Conservation (phyloP, 768 basidiomycete species). For the Lactarius pseudohatsudake region DNA sequence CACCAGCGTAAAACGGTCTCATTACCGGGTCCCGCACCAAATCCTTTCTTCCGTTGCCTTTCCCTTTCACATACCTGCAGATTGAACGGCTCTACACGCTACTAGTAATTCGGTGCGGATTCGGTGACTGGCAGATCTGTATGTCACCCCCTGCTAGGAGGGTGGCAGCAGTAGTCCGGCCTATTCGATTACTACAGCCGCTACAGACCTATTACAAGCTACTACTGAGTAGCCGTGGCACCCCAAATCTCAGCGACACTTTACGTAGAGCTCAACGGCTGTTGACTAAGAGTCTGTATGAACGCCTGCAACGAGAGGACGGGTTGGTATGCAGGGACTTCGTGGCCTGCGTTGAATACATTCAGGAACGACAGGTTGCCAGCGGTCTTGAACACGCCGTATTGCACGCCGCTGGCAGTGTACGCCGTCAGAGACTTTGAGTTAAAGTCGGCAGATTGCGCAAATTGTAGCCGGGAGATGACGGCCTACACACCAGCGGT, state of each 20-base stretch:
- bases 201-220: background rate
- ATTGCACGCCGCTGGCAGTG: constrained; percentile 44
- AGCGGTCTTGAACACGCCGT: constrained; percentile 51
- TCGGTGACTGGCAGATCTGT: too few relatives aligned
- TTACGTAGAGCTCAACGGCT: constrained; percentile 21
- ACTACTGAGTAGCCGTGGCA: too few relatives aligned
- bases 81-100: too few relatives aligned
- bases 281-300: constrained; percentile 20
- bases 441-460: constrained; percentile 36
- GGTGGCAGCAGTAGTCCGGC: too few relatives aligned
- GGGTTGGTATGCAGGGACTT: constrained; percentile 25
- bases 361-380: constrained; percentile 48
- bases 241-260: background rate
- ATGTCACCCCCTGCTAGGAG: background rate
- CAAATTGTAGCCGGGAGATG: constrained; percentile 45
- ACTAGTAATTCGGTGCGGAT: too few relatives aligned
- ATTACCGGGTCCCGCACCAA: too few relatives aligned
- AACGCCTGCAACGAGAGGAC: constrained; percentile 22
- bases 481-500: constrained; percentile 48
- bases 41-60: too few relatives aligned
- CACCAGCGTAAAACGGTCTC: too few relatives aligned
- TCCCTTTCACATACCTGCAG: too few relatives aligned
- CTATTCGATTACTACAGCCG: background rate
- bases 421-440: constrained; percentile 42
- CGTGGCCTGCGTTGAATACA: constrained; percentile 43